A percentile compares a stretch with the other conserved stretches of the same genome.
phyloP scores from a whole-genome alignment of 2,329 filamentous ascomycete genomes.

The Diaporthe longicolla region DNA sequence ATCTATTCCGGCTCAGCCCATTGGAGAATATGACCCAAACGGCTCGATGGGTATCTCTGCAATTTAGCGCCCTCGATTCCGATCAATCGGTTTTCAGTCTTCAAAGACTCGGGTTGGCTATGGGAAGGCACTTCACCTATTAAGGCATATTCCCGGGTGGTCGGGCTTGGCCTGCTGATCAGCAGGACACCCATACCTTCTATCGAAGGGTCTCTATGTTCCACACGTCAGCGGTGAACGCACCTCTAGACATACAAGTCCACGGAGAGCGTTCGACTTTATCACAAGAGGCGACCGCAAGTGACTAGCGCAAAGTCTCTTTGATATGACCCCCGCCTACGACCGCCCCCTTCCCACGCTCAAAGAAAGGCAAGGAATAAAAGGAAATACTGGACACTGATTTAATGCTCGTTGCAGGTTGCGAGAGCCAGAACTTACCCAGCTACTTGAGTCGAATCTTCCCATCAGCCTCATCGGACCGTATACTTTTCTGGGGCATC shows the following conservation, averaged over 20 bases:
- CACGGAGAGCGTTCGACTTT: too few relatives aligned
- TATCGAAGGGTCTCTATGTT: conserved; percentile 12
- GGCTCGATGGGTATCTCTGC: not conserved
- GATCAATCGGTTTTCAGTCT: not conserved
- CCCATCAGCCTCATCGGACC: not conserved
- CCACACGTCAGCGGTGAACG: conserved; percentile 12
- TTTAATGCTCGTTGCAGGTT: not conserved
- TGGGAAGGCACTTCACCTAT: not conserved
- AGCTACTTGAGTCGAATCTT: not conserved
- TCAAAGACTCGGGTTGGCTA: too few relatives aligned
- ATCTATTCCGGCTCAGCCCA: not conserved
- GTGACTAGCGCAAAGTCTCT: not conserved
- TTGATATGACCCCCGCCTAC: not conserved
- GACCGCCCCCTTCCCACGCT: too few relatives aligned
- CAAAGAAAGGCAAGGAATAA: too few relatives aligned
- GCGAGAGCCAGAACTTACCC: not conserved
- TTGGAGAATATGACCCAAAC: too few relatives aligned
- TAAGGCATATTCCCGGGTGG: not conserved
- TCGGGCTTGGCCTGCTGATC: conserved; percentile 13
- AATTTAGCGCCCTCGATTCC: not conserved
- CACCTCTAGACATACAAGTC: not conserved
- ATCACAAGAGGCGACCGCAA: not conserved
- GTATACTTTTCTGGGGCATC: not conserved
- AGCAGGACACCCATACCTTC: not conserved
- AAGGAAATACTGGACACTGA: not conserved